Conservation (phyloP, 192 early-diverging fungal species). For the Chytriomyces sp. region DNA sequence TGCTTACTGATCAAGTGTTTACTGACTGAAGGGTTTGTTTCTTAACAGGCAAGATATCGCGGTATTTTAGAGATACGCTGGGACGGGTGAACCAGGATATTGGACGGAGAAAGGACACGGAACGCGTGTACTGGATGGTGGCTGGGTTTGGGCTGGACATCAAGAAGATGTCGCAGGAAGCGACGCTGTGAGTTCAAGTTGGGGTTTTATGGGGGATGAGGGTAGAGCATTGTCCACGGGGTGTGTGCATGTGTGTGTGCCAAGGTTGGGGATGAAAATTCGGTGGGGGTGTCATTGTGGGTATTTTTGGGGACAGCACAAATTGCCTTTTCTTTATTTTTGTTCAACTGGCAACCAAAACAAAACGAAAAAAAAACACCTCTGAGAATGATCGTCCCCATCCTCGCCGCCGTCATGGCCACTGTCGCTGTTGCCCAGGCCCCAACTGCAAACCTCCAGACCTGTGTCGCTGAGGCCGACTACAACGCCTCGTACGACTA, state of each 20-base stretch:
- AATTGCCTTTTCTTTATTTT: too few species aligned
- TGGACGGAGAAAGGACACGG: conserved; percentile 20
- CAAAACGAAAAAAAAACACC: not conserved
- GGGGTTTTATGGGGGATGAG: too few species aligned
- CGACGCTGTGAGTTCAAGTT: conserved; percentile 14
- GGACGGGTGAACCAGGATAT: conserved; percentile 44
- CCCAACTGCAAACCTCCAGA: not conserved
- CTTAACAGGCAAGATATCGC: not conserved
- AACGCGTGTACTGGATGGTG: conserved; percentile 37
- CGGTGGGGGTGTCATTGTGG: too few species aligned
- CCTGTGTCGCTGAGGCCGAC: conserved; percentile 31
- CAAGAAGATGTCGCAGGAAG: conserved; percentile 35
- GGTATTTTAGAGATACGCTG: conserved; percentile 35
- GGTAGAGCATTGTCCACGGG: too few species aligned
- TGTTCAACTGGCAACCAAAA: not conserved
- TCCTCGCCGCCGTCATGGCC: not conserved
- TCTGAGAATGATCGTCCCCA: not conserved
- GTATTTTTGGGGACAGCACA: too few species aligned
- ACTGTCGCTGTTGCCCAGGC: conserved; percentile 18
- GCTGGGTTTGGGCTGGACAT: conserved; percentile 39
- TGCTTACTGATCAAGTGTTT: not conserved
- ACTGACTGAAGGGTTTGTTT: not conserved
- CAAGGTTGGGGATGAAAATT: too few species aligned
- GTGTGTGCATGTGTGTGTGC: too few species aligned
- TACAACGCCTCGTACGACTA: conserved; percentile 20